phyloP scores from a whole-genome alignment of 345 rosid genomes.

The Viola odorata region DNA sequence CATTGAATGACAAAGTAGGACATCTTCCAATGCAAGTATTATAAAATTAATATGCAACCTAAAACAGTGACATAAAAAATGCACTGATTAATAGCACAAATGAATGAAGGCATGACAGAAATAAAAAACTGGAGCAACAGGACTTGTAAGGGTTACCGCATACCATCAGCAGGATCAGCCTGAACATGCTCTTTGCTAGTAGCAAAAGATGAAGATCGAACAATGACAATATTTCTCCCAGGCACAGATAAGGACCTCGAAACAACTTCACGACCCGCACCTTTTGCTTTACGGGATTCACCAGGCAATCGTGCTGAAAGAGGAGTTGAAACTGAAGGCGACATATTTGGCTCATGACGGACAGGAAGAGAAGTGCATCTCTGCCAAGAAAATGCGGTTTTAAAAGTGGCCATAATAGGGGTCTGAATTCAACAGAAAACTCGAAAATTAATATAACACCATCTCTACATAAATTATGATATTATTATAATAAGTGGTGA shows the following conservation, averaged over 20 bases:
- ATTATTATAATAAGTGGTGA: too few species aligned
- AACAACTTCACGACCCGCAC: constrained; percentile 35
- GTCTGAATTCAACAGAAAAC: constrained; percentile 54
- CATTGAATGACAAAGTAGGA: too few species aligned
- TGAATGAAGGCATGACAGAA: not conserved
- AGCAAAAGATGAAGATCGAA: constrained; percentile 65
- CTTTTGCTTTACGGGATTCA: constrained; percentile 45
- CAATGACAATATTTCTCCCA: constrained; percentile 65
- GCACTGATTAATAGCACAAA: not conserved
- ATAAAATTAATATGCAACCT: too few species aligned
- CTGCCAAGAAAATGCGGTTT: constrained; percentile 51
- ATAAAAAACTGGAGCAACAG: constrained; percentile 4
- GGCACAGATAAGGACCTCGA: constrained; percentile 80
- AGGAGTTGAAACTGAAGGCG: constrained; percentile 57
- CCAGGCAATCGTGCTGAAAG: constrained; percentile 49
- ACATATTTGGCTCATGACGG: constrained; percentile 53
- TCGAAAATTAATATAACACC: constrained; percentile 5
- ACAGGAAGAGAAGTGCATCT: constrained; percentile 78
- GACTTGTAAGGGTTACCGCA: constrained; percentile 2
- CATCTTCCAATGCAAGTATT: too few species aligned
- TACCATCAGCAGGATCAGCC: constrained; percentile 48
- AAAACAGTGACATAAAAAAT: too few species aligned
- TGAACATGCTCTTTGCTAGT: constrained; percentile 31
- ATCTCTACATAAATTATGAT: too few species aligned
- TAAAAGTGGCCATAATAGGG: constrained; percentile 31